A percentile compares a stretch with the other conserved stretches of the same genome.
Evolutionary conservation across 441 rosid genomes (phyloP).

Genomic region (Lepidium campestre): DNA sequence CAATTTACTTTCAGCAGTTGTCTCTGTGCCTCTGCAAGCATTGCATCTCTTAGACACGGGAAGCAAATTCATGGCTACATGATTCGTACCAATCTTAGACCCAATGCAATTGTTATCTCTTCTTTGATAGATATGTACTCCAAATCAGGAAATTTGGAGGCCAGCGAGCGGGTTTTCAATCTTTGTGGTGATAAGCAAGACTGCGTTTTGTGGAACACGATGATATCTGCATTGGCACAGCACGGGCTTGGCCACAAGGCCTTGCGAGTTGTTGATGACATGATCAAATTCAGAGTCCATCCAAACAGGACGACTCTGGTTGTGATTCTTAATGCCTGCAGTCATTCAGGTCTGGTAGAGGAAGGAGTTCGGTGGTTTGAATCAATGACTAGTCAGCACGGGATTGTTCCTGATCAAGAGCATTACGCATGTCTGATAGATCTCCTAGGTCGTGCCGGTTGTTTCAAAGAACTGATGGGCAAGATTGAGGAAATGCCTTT

Average conservation of each 20-base stretch:
- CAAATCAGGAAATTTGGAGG: slow-evolving; percentile 44
- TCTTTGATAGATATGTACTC: slow-evolving; percentile 69
- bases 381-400: slow-evolving; percentile 33
- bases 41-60: slow-evolving; percentile 51
- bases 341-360: slow-evolving; percentile 45
- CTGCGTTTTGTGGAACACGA: slow-evolving; percentile 54
- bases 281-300: slow-evolving; percentile 38
- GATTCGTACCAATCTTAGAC: slow-evolving; percentile 37
- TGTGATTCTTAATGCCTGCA: slow-evolving; percentile 51
- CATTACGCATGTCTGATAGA: slow-evolving; percentile 57
- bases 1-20: slow-evolving; percentile 61
- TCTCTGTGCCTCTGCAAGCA: slow-evolving; percentile 55
- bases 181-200: slow-evolving; percentile 34
- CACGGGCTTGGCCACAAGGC: slow-evolving; percentile 54
- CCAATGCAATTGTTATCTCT: slow-evolving; percentile 45
- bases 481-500: slow-evolving; percentile 38
- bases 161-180: slow-evolving; percentile 38
- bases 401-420: slow-evolving; percentile 46
- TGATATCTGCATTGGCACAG: slow-evolving; percentile 57
- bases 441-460: slow-evolving; percentile 54
- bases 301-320: slow-evolving; percentile 49
- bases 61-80: slow-evolving; percentile 51
- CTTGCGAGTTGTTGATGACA: slow-evolving; percentile 31
- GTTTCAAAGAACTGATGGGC: slow-evolving; percentile 34
- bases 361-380: slow-evolving; percentile 53